phyloP scores from a whole-genome alignment of 768 basidiomycete species.

The Pleurotus ostreatus region DNA sequence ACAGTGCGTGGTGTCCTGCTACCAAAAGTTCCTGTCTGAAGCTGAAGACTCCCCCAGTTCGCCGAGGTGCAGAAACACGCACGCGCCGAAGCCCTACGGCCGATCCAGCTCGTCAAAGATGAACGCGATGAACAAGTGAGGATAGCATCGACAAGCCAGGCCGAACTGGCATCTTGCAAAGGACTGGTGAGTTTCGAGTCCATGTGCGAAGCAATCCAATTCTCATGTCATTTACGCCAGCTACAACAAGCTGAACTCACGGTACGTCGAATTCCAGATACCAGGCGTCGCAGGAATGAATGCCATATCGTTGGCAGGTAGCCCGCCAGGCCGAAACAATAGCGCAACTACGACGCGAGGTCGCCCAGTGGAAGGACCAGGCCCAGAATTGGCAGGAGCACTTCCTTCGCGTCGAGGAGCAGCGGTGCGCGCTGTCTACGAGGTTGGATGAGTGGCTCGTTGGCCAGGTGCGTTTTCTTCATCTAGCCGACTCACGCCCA shows the following conservation, averaged over 20 bases:
- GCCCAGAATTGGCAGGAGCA: constrained; percentile 78
- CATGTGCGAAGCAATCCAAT: neutral
- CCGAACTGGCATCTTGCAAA: constrained; percentile 50
- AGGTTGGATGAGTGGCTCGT: constrained; percentile 57
- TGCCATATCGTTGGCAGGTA: constrained; percentile 31
- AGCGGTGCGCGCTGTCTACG: constrained; percentile 53
- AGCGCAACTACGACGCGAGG: constrained; percentile 58
- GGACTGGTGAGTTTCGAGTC: constrained; percentile 39
- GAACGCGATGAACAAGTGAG: constrained; percentile 38
- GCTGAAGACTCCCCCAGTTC: constrained; percentile 32
- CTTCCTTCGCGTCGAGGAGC: constrained; percentile 69
- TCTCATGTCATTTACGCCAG: constrained; percentile 22
- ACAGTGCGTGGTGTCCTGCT: constrained; percentile 14
- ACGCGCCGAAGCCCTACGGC: constrained; percentile 47
- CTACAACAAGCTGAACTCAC: constrained; percentile 53
- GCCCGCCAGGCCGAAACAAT: constrained; percentile 59
- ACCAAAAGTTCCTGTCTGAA: too few species aligned
- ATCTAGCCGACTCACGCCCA: neutral
- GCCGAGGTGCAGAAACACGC: constrained; percentile 53
- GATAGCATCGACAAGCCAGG: constrained; percentile 36
- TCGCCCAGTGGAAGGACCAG: constrained; percentile 72
- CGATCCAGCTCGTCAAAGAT: constrained; percentile 27
- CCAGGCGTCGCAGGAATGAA: neutral
- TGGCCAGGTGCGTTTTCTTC: constrained; percentile 37
- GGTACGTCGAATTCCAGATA: constrained; percentile 27